Evolutionary conservation across 2,329 filamentous ascomycete species (phyloP).

Genomic region (Paraphaeosphaeria minitans): DNA sequence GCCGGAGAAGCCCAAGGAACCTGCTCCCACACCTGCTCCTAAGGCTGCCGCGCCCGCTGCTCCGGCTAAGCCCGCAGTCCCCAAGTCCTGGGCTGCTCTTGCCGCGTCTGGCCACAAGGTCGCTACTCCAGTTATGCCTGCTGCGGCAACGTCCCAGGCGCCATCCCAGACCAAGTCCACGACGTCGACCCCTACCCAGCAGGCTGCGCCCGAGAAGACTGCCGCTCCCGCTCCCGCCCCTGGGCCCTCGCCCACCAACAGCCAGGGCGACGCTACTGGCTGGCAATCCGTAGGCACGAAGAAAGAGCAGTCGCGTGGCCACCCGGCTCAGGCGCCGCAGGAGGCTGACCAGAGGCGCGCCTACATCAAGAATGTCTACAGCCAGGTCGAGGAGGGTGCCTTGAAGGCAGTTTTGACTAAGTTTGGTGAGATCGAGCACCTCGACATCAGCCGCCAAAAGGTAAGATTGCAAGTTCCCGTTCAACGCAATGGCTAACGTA

Average conservation of each 20-base stretch:
- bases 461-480: conserved; percentile 55
- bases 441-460: conserved; percentile 73
- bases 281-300: conserved; percentile 92
- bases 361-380: conserved; percentile 95
- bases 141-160: conserved; percentile 38
- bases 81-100: conserved; percentile 75
- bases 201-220: conserved; percentile 33
- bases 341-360: conserved; percentile 80
- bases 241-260: conserved; percentile 43
- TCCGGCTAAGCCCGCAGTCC: conserved; percentile 61
- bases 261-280: conserved; percentile 65
- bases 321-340: conserved; percentile 67
- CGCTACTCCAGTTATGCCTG: conserved; percentile 49
- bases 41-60: conserved; percentile 62
- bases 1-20: conserved; percentile 67
- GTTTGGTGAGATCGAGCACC: conserved; percentile 68
- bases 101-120: conserved; percentile 57
- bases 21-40: conserved; percentile 62
- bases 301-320: conserved; percentile 79
- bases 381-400: conserved; percentile 78
- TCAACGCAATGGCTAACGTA: conserved; percentile 21
- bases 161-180: conserved; percentile 43
- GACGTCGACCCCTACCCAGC: conserved; percentile 35
- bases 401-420: conserved; percentile 72
- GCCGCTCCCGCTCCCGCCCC: conserved; percentile 42